Evolutionary conservation across 352 stramenopile genomes (phyloP).

Genomic region (Phytophthora multivora): DNA sequence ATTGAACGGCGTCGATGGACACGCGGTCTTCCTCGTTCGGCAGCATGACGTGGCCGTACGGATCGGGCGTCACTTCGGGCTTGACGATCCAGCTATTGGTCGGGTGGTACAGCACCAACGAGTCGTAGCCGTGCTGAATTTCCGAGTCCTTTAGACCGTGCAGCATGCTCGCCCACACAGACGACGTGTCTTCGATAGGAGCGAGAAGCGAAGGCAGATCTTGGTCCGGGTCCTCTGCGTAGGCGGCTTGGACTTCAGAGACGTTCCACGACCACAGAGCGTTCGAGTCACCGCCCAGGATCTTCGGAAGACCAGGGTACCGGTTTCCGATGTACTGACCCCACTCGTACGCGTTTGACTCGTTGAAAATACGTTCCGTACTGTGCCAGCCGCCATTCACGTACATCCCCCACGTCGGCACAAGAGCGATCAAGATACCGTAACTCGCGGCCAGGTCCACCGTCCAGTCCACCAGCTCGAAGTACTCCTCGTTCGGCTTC

Average conservation of each 20-base stretch:
- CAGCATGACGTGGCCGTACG: background rate
- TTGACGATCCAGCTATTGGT: background rate
- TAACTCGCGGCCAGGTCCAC: constrained; percentile 28
- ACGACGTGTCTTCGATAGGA: background rate
- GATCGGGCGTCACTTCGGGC: background rate
- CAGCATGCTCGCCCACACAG: background rate
- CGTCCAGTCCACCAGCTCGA: constrained; percentile 30
- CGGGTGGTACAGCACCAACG: background rate
- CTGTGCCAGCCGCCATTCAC: background rate
- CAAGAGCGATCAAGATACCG: constrained; percentile 23
- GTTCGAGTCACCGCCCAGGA: background rate
- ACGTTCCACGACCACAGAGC: background rate
- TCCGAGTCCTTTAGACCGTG: background rate
- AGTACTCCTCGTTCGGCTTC: constrained; percentile 17
- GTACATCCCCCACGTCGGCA: constrained; percentile 15
- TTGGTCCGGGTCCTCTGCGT: background rate
- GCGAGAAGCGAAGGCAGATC: background rate
- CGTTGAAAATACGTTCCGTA: background rate
- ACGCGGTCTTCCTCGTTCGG: background rate
- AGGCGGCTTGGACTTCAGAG: background rate
- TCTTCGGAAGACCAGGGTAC: background rate
- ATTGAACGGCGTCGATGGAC: background rate
- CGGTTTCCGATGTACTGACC: background rate
- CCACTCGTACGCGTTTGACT: background rate
- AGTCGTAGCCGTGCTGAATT: background rate